Percentiles rank a stretch among this genome's conserved stretches.
Conservation (phyloP, 129 eudicot species). For the Silybum marianum region DNA sequence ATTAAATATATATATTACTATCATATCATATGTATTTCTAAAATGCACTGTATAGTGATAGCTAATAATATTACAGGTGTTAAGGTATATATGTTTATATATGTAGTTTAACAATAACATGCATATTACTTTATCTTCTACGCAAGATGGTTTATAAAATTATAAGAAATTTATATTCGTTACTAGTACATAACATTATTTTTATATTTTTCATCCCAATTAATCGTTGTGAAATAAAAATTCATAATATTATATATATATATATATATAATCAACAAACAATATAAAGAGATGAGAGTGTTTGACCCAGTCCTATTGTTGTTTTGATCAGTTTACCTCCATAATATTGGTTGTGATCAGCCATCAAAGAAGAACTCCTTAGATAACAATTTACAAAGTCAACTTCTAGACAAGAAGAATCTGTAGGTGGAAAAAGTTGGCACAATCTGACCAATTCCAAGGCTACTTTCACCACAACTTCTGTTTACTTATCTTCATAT, state of each 20-base stretch:
- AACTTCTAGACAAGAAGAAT: conserved; percentile 28
- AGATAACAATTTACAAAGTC: conserved; percentile 13
- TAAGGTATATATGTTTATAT: neutral
- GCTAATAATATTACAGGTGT: neutral
- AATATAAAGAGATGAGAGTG: neutral
- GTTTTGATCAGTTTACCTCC: neutral
- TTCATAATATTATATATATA: neutral
- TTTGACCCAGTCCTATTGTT: neutral
- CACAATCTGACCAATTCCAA: conserved; percentile 34
- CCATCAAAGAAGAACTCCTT: conserved; percentile 14
- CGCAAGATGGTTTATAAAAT: neutral
- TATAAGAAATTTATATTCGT: neutral
- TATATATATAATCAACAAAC: neutral
- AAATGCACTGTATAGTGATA: neutral
- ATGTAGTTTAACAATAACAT: neutral
- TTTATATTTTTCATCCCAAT: neutral
- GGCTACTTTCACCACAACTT: conserved; percentile 25
- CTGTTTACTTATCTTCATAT: conserved; percentile 19
- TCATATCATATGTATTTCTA: neutral
- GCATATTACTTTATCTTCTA: neutral
- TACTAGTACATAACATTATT: neutral
- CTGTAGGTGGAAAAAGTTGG: conserved; percentile 23
- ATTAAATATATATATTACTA: no score
- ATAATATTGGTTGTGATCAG: neutral
- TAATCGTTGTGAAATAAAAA: neutral